phyloP scores from a whole-genome alignment of 345 rosid genomes.

The Bruguiera parviflora region DNA sequence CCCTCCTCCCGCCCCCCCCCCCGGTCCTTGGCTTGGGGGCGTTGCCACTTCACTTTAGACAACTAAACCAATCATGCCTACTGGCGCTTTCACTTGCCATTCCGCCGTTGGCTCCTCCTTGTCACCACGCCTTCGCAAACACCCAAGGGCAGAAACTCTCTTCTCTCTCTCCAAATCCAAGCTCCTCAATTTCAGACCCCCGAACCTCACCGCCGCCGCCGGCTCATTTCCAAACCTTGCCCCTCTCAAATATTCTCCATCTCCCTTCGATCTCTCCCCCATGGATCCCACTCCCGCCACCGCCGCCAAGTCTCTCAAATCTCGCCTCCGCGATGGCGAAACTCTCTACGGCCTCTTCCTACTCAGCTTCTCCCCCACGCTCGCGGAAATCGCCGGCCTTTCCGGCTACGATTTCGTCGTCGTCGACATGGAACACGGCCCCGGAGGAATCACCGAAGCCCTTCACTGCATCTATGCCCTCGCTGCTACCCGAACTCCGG shows the following conservation, averaged over 20 bases:
- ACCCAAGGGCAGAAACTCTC: slow-evolving; percentile 10
- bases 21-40: no score
- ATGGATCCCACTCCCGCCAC: slow-evolving; percentile 10
- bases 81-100: background rate
- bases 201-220: slow-evolving; percentile 16
- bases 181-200: slow-evolving; percentile 23
- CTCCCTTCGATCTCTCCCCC: slow-evolving; percentile 34
- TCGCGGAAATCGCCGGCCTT: slow-evolving; percentile 81
- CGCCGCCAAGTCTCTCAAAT: slow-evolving; percentile 42
- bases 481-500: slow-evolving; percentile 50
- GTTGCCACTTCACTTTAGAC: background rate
- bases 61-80: slow-evolving; percentile 22
- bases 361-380: slow-evolving; percentile 81
- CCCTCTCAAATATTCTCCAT: slow-evolving; percentile 25
- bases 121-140: background rate
- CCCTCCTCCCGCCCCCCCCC: no score
- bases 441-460: slow-evolving; percentile 74
- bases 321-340: slow-evolving; percentile 70
- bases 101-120: background rate
- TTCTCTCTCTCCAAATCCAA: slow-evolving; percentile 1
- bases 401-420: slow-evolving; percentile 89
- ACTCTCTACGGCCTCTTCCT: slow-evolving; percentile 80
- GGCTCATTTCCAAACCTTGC: slow-evolving; percentile 19
- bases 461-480: slow-evolving; percentile 67
- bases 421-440: slow-evolving; percentile 95